Percentiles rank a stretch among this genome's conserved stretches.
phyloP scores from a whole-genome alignment of 2,329 filamentous ascomycete genomes.

The Paraphoma chrysanthemicola region DNA sequence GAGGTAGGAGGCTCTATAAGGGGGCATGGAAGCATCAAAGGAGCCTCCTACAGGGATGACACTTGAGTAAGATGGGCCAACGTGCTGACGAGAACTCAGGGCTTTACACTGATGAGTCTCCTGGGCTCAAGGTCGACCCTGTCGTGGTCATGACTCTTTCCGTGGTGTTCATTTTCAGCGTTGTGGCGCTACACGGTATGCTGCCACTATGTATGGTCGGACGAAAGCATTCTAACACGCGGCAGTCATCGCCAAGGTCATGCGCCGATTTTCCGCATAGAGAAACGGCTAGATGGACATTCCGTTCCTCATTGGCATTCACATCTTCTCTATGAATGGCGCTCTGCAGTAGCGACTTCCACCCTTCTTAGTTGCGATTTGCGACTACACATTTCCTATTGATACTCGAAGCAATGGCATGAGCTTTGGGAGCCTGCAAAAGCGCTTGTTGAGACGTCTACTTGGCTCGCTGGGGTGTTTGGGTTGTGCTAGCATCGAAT shows the following conservation, averaged over 20 bases:
- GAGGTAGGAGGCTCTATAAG: not conserved
- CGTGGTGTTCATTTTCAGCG: constrained; percentile 98
- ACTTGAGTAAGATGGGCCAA: not conserved
- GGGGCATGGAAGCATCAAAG: not conserved
- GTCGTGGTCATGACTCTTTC: constrained; percentile 96
- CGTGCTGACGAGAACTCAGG: constrained; percentile 56
- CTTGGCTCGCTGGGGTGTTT: constrained; percentile 16
- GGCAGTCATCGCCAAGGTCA: constrained; percentile 92
- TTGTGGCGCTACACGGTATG: constrained; percentile 96
- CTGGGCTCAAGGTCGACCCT: constrained; percentile 95
- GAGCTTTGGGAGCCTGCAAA: constrained; percentile 16
- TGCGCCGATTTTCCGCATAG: constrained; percentile 78
- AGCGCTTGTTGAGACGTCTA: constrained; percentile 20
- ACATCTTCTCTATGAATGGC: constrained; percentile 16
- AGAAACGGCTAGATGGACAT: constrained; percentile 1
- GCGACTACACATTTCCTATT: constrained; percentile 2
- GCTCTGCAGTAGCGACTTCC: constrained; percentile 28
- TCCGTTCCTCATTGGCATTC: constrained; percentile 12
- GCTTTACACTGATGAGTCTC: constrained; percentile 98
- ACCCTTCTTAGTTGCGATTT: constrained; percentile 5
- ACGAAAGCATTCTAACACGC: constrained; percentile 17
- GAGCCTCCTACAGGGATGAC: too few relatives aligned
- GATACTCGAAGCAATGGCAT: constrained; percentile 1
- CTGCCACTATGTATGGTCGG: not conserved
- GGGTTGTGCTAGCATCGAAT: constrained; percentile 22